phyloP scores from a whole-genome alignment of 1,284 basidiomycete species.

The Naganishia sp. region DNA sequence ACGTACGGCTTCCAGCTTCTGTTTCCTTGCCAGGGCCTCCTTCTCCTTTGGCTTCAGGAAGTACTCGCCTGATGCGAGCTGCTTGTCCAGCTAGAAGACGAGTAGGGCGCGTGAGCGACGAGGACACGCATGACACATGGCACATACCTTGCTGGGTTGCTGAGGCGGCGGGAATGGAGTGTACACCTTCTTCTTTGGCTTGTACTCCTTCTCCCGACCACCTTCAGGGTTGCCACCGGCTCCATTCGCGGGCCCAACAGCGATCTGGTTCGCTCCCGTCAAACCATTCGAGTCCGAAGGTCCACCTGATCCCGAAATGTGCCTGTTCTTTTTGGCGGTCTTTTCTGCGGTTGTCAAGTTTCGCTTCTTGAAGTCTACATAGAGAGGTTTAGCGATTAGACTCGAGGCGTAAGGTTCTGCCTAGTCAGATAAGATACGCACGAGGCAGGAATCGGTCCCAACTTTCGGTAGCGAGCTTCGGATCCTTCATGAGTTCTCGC shows the following conservation, averaged over 20 bases:
- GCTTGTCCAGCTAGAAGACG: constrained; percentile 74
- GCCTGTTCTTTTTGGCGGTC: constrained; percentile 80
- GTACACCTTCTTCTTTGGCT: constrained; percentile 87
- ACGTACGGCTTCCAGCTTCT: constrained; percentile 41
- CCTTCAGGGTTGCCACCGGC: constrained; percentile 4
- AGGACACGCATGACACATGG: no score
- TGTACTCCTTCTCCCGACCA: constrained; percentile 43
- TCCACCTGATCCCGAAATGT: constrained; percentile 28
- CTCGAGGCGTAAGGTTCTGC: background rate
- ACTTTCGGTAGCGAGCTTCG: constrained; percentile 87
- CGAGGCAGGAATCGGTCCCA: constrained; percentile 97
- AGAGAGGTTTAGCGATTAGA: background rate
- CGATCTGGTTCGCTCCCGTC: constrained; percentile 26
- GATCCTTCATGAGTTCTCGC: constrained; percentile 96
- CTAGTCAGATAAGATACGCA: constrained; percentile 36
- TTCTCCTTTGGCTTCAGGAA: constrained; percentile 78
- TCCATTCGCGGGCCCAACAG: constrained; percentile 7
- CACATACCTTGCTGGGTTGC: constrained; percentile 77
- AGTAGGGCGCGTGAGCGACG: background rate
- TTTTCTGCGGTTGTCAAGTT: constrained; percentile 91
- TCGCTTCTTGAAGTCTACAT: constrained; percentile 77
- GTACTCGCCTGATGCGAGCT: constrained; percentile 95
- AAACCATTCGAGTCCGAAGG: constrained; percentile 29
- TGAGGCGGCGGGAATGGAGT: constrained; percentile 98
- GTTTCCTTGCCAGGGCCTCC: constrained; percentile 47